Evolutionary conservation across 2,329 filamentous ascomycete species (phyloP), one percentile per base, ranked within the genome.

Genomic region (Arthrobotrys iridis): DNA sequence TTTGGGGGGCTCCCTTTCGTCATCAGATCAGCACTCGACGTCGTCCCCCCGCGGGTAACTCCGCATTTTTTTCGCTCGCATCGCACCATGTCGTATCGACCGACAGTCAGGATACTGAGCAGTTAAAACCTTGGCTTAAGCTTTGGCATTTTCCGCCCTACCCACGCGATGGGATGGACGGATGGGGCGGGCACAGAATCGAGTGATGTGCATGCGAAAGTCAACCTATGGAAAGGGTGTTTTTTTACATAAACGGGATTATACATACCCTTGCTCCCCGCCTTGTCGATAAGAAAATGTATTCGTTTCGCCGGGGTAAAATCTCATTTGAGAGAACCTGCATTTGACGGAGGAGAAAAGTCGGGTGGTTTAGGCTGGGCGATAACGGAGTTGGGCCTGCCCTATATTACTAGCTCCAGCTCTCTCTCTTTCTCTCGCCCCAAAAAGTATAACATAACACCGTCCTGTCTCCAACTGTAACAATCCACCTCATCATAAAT

Each of bases 311-410:
- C 28, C 50, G 15, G 50, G 30, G 30, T 55, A 22, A 37, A 37
- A n/a, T n/a, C n/a, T n/a, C n/a, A n/a, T 7, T 55, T 28, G 46
- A 52, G 20, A 52, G 26, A 33, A 52, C 46, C 50, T 55, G 30
- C 50, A 55, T 55, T 24, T 55, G 50, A 30, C 18, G 30, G 46
- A 11, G 24, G 18, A 10, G 37, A n/a, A n/a, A n/a, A n/a, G 30
- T 70, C 65, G 59, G 68, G 68, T 66, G 68, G 68, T 59, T 65
- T 65, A 59, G 48, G 58, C 48, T 57, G 68, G 70, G 70, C 70
- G 70, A 74, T 74, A 74, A 74, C 70, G 70, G 70, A 74, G 70
- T 40, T n/a, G n/a, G n/a, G n/a, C 26, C 52, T 22, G 13, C 11
- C 46, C 15, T 10, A 45, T 26, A n/a, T 24, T 48, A 43, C 45